Conservation (phyloP, 2,329 filamentous ascomycete genomes). For the Aquanectria penicillioides region DNA sequence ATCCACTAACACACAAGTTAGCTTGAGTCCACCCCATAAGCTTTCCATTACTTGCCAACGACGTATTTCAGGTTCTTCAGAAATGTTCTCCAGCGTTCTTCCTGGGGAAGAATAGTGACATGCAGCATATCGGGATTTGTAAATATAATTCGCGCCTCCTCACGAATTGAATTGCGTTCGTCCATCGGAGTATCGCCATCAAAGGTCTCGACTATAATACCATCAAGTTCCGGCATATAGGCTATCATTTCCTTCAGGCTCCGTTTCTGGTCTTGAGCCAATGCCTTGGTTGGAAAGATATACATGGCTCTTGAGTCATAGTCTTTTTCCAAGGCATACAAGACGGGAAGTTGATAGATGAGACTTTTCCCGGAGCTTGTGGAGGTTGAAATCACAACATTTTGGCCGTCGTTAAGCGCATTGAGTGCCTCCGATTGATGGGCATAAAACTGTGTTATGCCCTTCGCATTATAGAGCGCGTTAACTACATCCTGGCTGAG, state of each 20-base stretch:
- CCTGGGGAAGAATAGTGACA: conserved; percentile 90
- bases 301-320: conserved; percentile 87
- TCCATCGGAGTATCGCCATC: conserved; percentile 92
- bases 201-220: conserved; percentile 87
- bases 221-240: conserved; percentile 81
- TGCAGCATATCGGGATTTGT: conserved; percentile 99
- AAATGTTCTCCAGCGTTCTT: conserved; percentile 88
- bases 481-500: conserved; percentile 95
- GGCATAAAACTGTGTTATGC: conserved; percentile 86
- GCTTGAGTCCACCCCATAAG: background rate
- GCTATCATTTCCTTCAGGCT: conserved; percentile 86
- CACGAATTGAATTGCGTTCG: conserved; percentile 81
- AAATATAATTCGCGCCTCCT: conserved; percentile 92
- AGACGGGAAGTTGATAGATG: conserved; percentile 95
- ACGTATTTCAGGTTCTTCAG: conserved; percentile 91
- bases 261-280: conserved; percentile 92
- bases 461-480: conserved; percentile 90
- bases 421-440: conserved; percentile 97
- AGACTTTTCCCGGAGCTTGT: conserved; percentile 97
- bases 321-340: conserved; percentile 86
- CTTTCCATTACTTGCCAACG: conserved; percentile 62
- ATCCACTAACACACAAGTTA: conserved; percentile 61
- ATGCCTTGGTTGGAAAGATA: conserved; percentile 96
- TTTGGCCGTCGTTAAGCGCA: conserved; percentile 79
- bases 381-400: conserved; percentile 93